Percentiles rank a stretch among this genome's conserved stretches.
phyloP scores from a whole-genome alignment of 2,329 filamentous ascomycete genomes.

The Fusarium chlamydosporum region DNA sequence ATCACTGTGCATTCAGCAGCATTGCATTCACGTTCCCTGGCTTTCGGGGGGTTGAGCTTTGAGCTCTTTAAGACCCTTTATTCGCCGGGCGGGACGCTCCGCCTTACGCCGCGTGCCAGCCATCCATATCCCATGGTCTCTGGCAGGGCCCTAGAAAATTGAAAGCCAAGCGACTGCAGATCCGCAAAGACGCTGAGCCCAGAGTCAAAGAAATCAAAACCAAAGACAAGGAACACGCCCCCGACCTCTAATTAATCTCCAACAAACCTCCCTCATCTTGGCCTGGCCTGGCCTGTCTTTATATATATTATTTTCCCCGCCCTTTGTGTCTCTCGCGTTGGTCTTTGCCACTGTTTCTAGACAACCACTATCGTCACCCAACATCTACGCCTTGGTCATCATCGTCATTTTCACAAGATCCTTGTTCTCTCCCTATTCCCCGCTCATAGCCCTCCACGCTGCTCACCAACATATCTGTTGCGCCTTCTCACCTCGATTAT shows the following conservation, averaged over 20 bases:
- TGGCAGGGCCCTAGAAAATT: constrained; percentile 31
- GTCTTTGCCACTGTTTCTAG: constrained; percentile 18
- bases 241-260: constrained; percentile 26
- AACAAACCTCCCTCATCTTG: constrained; percentile 38
- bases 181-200: constrained; percentile 39
- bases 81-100: constrained; percentile 46
- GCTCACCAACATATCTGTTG: constrained; percentile 27
- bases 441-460: constrained; percentile 43
- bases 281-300: constrained; percentile 20
- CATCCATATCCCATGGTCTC: constrained; percentile 35
- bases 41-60: constrained; percentile 20
- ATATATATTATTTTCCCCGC: constrained; percentile 25
- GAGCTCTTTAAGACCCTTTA: constrained; percentile 37
- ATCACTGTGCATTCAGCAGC: constrained; percentile 32
- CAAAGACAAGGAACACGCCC: constrained; percentile 44
- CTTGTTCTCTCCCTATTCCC: constrained; percentile 40
- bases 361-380: constrained; percentile 26
- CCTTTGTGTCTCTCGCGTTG: constrained; percentile 8
- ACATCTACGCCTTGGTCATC: constrained; percentile 41
- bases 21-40: constrained; percentile 13
- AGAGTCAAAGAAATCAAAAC: constrained; percentile 39
- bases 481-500: constrained; percentile 27
- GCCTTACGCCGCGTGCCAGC: constrained; percentile 46
- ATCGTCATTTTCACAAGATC: constrained; percentile 46
- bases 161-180: constrained; percentile 43